Conservation (phyloP, 2,329 filamentous ascomycete species). For the Ceratocystis albifundus region DNA sequence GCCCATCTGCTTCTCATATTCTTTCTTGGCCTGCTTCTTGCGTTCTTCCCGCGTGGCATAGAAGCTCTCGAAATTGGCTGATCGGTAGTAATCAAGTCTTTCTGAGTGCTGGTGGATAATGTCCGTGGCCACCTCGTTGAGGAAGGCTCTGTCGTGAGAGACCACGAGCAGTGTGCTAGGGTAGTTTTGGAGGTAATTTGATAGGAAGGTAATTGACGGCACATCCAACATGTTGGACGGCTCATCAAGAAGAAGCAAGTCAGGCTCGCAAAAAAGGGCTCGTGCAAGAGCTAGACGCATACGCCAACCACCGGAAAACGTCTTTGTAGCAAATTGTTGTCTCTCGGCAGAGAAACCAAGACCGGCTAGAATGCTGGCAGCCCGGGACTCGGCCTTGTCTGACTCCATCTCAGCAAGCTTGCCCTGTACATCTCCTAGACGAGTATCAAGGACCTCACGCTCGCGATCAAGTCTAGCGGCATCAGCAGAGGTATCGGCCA, state of each 20-base stretch:
- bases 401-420: constrained; percentile 98
- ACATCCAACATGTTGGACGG: constrained; percentile 99
- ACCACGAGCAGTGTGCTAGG: constrained; percentile 93
- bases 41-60: constrained; percentile 96
- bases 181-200: constrained; percentile 87
- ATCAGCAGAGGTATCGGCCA: constrained; percentile 88
- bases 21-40: constrained; percentile 88
- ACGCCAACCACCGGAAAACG: constrained; percentile 98
- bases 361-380: constrained; percentile 91
- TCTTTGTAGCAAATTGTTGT: constrained; percentile 88
- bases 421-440: constrained; percentile 76
- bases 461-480: constrained; percentile 75
- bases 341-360: constrained; percentile 90
- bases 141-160: constrained; percentile 96
- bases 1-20: constrained; percentile 98
- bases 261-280: constrained; percentile 95
- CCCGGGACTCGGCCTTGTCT: constrained; percentile 91
- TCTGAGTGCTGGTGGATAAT: constrained; percentile 98
- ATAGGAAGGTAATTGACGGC: constrained; percentile 96
- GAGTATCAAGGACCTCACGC: constrained; percentile 79
- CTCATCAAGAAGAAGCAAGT: constrained; percentile 91
- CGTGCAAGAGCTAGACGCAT: constrained; percentile 92
- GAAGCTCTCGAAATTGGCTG: constrained; percentile 93
- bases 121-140: constrained; percentile 98
- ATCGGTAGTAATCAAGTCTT: constrained; percentile 94